Conservation (phyloP, 257 asterid genomes). For the Coffea eugenioides region DNA sequence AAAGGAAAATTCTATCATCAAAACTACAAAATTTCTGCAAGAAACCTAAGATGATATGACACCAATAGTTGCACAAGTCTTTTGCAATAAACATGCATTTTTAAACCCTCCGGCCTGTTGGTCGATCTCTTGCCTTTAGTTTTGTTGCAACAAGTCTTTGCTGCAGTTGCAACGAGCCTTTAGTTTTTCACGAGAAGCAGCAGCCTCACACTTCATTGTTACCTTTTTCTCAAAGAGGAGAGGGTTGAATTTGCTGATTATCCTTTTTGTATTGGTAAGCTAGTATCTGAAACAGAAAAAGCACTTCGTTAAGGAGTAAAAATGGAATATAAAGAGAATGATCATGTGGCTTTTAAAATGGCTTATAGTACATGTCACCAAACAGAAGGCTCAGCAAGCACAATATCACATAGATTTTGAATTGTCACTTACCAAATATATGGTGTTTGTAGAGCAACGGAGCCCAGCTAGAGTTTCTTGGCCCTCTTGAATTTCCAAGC, state of each 20-base stretch:
- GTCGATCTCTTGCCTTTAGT: background rate
- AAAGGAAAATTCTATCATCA: background rate
- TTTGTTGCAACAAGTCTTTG: background rate
- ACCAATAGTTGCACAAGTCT: background rate
- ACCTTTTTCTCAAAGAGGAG: background rate
- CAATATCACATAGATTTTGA: background rate
- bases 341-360: background rate
- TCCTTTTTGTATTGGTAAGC: constrained; percentile 19
- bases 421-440: constrained; percentile 21
- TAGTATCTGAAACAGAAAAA: constrained; percentile 18
- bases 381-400: background rate
- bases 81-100: background rate
- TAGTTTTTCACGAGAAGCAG: background rate
- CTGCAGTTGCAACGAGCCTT: no score
- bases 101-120: no score
- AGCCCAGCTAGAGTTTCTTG: constrained; percentile 19
- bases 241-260: background rate
- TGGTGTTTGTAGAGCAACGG: constrained; percentile 10
- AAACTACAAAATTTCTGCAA: background rate
- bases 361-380: background rate
- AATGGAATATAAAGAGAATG: background rate
- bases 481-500: constrained; percentile 23
- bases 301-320: background rate
- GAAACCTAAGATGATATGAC: background rate
- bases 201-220: no score